Evolutionary conservation across 768 basidiomycete species (phyloP), one percentile per base, ranked within the genome.

Genomic region (Crepidotus variabilis): DNA sequence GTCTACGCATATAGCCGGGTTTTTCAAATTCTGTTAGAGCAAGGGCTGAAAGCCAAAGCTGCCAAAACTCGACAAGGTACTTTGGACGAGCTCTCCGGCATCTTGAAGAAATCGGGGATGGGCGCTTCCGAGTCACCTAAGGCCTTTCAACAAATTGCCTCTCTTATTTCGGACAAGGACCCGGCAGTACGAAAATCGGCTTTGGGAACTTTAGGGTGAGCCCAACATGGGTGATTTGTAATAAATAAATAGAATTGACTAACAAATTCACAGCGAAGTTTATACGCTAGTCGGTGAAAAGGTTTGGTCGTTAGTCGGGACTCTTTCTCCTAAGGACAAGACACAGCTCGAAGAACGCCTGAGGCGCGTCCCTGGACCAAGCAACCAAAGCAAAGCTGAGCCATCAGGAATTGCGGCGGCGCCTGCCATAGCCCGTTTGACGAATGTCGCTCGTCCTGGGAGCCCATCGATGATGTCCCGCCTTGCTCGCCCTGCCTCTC

Each of bases 1-100:
- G 87, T 98, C 52, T 97, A 95, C 65, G 89, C 97, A 1, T 95
- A 89, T 64, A 97, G 94, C 63, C 87, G 94, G 39, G 78, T 98
- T 32, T 95, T 97, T 69, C 88, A 91, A 65, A 71, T 93, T 13
- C 74, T 98, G 6, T 79, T 97, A 10, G 92, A 97, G 36, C 83
- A 95, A 65, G 96, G 97, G 14, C 72, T 95, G 45, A 89, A 86
- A 68, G 88, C 90, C 16, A 95, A 95, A 71, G 90, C 94, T 16
- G 88, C 94, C 2, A 94, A 95, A 71, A 92, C 93, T 10, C 85
- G 95, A 11, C 90, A 93, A 71, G 91, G 92, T 11, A 78, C 88
- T 18, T 73, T 95, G 47, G 94, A 96, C 59, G 94, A 95, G 66
- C 73, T 96, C 52, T 86, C 81, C 3, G 75, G 76, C 34, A 76